phyloP scores from a whole-genome alignment of 306 rosid species.

The Malus sieversii region DNA sequence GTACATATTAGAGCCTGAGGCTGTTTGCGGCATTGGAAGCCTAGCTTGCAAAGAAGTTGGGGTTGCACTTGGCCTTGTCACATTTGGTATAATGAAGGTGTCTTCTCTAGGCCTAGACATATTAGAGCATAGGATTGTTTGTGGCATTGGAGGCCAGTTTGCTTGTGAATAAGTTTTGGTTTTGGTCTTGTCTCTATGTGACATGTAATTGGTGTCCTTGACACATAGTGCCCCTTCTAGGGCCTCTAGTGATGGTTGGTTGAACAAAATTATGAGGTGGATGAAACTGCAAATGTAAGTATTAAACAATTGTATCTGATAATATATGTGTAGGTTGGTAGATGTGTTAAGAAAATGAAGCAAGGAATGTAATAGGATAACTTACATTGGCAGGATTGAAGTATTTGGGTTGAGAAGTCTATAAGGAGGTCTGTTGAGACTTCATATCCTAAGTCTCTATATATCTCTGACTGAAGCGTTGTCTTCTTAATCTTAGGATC shows the following conservation, averaged over 20 bases:
- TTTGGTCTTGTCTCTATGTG: neutral
- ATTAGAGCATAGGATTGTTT: no score
- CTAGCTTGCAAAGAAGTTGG: no score
- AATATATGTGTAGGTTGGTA: neutral
- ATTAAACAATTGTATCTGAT: no score
- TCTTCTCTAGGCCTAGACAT: neutral
- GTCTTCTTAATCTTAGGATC: no score
- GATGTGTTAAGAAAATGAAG: neutral
- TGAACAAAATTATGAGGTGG: neutral
- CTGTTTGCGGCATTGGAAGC: no score
- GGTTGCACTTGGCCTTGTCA: no score
- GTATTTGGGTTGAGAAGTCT: neutral
- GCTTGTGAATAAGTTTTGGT: neutral
- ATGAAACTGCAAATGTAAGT: neutral
- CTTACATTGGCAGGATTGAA: neutral
- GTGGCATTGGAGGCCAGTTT: neutral
- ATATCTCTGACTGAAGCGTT: no score
- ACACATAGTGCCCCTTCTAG: neutral
- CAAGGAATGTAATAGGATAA: neutral
- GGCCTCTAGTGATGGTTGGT: neutral
- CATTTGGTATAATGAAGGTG: neutral
- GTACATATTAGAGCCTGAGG: no score
- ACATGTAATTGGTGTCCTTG: neutral
- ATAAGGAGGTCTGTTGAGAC: no score
- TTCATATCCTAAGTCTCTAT: no score